Evolutionary conservation across 2,329 filamentous ascomycete genomes (phyloP).

Genomic region (Gremmenia infestans): DNA sequence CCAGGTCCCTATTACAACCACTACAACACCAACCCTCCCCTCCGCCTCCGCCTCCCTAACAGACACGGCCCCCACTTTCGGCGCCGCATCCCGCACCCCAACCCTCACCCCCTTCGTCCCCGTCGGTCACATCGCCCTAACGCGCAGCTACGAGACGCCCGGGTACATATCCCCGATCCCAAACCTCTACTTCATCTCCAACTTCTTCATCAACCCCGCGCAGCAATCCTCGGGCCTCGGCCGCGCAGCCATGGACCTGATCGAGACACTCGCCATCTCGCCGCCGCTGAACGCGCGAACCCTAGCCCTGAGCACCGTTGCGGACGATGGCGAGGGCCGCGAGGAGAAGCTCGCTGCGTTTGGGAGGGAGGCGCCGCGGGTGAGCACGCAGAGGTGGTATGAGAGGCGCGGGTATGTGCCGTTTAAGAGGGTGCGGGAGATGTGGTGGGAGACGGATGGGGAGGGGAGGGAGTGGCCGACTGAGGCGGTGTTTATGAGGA

Average conservation of each 20-base stretch:
- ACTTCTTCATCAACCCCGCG: constrained; percentile 21
- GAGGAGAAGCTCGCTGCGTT: constrained; percentile 10
- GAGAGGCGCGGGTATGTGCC: constrained; percentile 22
- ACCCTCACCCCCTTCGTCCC: constrained; percentile 18
- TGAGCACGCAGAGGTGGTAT: constrained; percentile 23
- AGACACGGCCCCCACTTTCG: constrained; percentile 17
- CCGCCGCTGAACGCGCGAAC: constrained; percentile 19
- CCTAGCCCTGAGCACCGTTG: constrained; percentile 15
- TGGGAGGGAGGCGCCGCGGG: constrained; percentile 3
- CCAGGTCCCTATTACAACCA: no score
- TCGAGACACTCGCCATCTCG: constrained; percentile 17
- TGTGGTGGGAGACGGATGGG: constrained; percentile 15
- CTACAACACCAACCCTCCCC: constrained; percentile 16
- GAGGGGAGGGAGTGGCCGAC: constrained; percentile 16
- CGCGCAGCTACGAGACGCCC: constrained; percentile 3
- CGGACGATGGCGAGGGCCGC: constrained; percentile 10
- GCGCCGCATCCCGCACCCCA: constrained; percentile 6
- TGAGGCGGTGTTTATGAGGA: constrained; percentile 23
- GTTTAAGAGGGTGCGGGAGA: constrained; percentile 12
- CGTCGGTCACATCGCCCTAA: constrained; percentile 26
- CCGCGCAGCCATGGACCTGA: constrained; percentile 22
- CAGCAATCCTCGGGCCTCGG: constrained; percentile 23
- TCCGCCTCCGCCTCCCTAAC: constrained; percentile 13
- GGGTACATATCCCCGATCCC: constrained; percentile 2
- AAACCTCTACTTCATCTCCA: constrained; percentile 18